Evolutionary conservation across 2,329 filamentous ascomycete species (phyloP).

Genomic region (Didymella arachidicola): DNA sequence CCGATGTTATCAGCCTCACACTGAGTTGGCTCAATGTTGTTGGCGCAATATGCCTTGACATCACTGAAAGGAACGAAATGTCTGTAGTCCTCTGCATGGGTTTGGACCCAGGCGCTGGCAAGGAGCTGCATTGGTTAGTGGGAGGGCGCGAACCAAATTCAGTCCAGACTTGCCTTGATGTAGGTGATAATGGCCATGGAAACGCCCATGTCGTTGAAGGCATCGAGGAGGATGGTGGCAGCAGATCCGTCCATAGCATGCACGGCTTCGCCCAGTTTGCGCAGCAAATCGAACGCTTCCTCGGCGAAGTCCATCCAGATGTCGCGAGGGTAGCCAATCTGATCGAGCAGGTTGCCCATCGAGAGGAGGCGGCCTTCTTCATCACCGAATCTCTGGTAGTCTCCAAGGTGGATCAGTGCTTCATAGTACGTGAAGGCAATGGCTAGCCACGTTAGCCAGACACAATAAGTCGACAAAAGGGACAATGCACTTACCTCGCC

Average conservation of each 20-base stretch:
- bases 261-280: constrained; percentile 67
- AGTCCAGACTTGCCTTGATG: constrained; percentile 62
- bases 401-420: constrained; percentile 73
- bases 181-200: constrained; percentile 87
- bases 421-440: constrained; percentile 95
- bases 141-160: background rate
- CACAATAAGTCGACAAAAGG: constrained; percentile 2
- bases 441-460: constrained; percentile 63
- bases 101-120: constrained; percentile 84
- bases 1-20: constrained; percentile 93
- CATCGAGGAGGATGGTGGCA: constrained; percentile 64
- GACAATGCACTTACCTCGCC: constrained; percentile 76
- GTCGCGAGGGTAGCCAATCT: constrained; percentile 71
- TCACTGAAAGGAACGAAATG: constrained; percentile 68
- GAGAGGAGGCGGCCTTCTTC: constrained; percentile 77
- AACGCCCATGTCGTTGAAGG: constrained; percentile 75
- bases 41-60: constrained; percentile 73
- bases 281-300: constrained; percentile 73
- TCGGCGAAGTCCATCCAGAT: constrained; percentile 86
- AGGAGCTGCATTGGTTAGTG: constrained; percentile 66
- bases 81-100: constrained; percentile 72
- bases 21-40: constrained; percentile 75
- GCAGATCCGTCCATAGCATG: constrained; percentile 59
- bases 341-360: constrained; percentile 73
- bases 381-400: constrained; percentile 69